A percentile compares a stretch with the other conserved stretches of the same genome.
Evolutionary conservation across 2,329 filamentous ascomycete species (phyloP).

Genomic region (Cladosporium colombiae): DNA sequence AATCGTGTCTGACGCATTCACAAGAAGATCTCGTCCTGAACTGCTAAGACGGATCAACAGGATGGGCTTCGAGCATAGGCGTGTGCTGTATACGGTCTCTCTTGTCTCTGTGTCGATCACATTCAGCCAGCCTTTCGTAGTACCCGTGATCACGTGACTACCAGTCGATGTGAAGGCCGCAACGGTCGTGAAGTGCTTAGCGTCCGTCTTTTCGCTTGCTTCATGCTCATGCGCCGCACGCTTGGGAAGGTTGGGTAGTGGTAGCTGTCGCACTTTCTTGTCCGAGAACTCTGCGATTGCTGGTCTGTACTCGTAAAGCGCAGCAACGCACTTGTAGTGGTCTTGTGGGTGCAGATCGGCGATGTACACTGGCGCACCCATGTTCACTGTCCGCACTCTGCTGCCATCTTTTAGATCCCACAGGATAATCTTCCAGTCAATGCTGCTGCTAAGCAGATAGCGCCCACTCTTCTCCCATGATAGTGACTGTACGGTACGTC

Average conservation of each 20-base stretch:
- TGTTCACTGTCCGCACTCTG: conserved; percentile 79
- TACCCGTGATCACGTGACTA: conserved; percentile 87
- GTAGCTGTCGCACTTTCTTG: conserved; percentile 64
- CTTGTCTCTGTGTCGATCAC: conserved; percentile 82
- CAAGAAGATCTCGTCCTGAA: conserved; percentile 82
- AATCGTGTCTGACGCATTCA: conserved; percentile 92
- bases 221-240: conserved; percentile 71
- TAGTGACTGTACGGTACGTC: conserved; percentile 84
- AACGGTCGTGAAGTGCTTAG: conserved; percentile 91
- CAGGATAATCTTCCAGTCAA: conserved; percentile 94
- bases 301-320: conserved; percentile 90
- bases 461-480: conserved; percentile 93
- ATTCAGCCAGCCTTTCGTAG: conserved; percentile 94
- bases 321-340: conserved; percentile 82
- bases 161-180: conserved; percentile 84
- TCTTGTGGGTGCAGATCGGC: conserved; percentile 92
- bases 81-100: conserved; percentile 84
- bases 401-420: conserved; percentile 83
- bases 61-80: conserved; percentile 83
- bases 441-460: conserved; percentile 87
- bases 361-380: conserved; percentile 91
- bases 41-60: conserved; percentile 81
- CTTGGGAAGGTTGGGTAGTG: conserved; percentile 79
- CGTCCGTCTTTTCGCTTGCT: conserved; percentile 83
- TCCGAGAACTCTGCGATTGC: conserved; percentile 70